Evolutionary conservation across 306 rosid species (phyloP).

Genomic region (Sechiopsis laciniata): DNA sequence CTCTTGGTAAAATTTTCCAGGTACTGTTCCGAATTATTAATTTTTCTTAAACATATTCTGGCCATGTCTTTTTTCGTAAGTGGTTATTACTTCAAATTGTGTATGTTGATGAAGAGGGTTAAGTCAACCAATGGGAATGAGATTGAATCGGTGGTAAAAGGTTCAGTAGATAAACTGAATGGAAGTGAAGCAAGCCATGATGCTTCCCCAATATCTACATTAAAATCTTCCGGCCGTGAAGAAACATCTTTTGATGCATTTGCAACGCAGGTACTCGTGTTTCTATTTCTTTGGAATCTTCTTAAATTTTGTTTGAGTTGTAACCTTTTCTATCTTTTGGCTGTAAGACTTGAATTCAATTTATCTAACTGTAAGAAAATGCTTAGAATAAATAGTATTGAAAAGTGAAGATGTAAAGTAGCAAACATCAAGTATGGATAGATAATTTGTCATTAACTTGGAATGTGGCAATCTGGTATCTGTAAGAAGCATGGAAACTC

Average conservation of each 20-base stretch:
- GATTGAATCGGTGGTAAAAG: slow-evolving; percentile 34
- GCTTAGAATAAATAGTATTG: not conserved
- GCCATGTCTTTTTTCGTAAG: slow-evolving; percentile 18
- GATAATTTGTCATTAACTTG: not conserved
- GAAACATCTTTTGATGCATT: slow-evolving; percentile 33
- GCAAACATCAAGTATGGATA: not conserved
- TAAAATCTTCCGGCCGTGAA: slow-evolving; percentile 39
- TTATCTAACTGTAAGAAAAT: not conserved
- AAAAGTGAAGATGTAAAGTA: not conserved
- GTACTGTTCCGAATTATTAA: slow-evolving; percentile 33
- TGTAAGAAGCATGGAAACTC: not conserved
- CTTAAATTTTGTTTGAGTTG: not conserved
- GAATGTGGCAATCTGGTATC: not conserved
- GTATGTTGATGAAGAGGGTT: slow-evolving; percentile 48
- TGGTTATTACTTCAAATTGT: slow-evolving; percentile 29
- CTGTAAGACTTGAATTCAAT: not conserved
- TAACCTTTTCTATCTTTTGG: not conserved
- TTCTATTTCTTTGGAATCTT: not conserved
- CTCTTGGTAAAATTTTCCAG: slow-evolving; percentile 97
- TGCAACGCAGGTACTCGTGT: slow-evolving; percentile 44
- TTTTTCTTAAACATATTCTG: slow-evolving; percentile 9
- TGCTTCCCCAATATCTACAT: slow-evolving; percentile 50
- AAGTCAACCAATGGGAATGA: slow-evolving; percentile 62
- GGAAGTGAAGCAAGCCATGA: slow-evolving; percentile 58
- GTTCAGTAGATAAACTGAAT: slow-evolving; percentile 56